phyloP scores from a whole-genome alignment of 352 stramenopile genomes.

The Albugo laibachii region DNA sequence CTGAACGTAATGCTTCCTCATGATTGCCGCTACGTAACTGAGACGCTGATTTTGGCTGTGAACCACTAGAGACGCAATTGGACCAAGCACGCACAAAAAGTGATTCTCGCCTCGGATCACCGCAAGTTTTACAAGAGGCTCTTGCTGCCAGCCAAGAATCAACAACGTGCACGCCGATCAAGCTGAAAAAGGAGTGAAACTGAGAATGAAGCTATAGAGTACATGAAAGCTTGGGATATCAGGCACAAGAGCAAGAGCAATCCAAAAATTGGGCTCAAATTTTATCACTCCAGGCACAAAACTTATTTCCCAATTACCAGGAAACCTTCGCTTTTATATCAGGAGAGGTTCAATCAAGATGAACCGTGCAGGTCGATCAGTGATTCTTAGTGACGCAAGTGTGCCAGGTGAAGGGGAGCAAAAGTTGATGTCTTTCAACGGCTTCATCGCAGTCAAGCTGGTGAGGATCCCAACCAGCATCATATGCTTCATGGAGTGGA shows the following conservation, averaged over 20 bases:
- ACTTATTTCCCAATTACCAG: constrained; percentile 91
- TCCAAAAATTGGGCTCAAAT: constrained; percentile 91
- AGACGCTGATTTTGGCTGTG: no score
- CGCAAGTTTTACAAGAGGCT: no score
- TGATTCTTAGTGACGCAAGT: constrained; percentile 91
- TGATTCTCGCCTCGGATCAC: no score
- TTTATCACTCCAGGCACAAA: constrained; percentile 98
- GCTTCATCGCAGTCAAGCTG: constrained; percentile 82
- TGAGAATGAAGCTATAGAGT: constrained; percentile 83
- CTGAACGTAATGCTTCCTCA: no score
- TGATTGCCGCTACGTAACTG: no score
- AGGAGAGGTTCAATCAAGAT: constrained; percentile 87
- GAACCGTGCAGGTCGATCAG: constrained; percentile 84
- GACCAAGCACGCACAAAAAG: no score
- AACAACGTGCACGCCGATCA: constrained; percentile 95
- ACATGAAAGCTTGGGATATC: constrained; percentile 81
- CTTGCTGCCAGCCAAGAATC: no score
- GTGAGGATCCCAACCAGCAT: constrained; percentile 94
- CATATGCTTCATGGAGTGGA: constrained; percentile 97
- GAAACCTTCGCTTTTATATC: constrained; percentile 84
- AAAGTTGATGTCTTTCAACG: constrained; percentile 99
- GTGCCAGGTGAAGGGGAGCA: constrained; percentile 98
- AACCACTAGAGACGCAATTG: no score
- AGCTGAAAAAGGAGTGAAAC: constrained; percentile 85
- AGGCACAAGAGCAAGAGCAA: constrained; percentile 43